Conservation (phyloP, 2,329 filamentous ascomycete species). For the Colletotrichum truncatum region DNA sequence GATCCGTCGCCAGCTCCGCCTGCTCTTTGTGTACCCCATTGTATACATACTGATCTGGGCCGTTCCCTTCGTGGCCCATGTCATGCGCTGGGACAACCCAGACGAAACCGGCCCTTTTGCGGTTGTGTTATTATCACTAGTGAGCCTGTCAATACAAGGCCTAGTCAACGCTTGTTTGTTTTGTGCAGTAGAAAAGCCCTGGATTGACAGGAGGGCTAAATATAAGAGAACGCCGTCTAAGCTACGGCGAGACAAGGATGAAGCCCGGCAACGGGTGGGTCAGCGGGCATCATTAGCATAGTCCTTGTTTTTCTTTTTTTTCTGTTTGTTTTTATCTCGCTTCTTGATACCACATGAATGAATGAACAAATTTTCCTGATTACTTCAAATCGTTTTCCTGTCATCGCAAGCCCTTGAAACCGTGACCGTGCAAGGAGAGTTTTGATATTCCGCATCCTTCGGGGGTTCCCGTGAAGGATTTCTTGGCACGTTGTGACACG, state of each 20-base stretch:
- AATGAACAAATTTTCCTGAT: constrained; percentile 10
- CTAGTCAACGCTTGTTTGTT: constrained; percentile 76
- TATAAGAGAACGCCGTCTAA: constrained; percentile 19
- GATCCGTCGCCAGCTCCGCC: constrained; percentile 73
- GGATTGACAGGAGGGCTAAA: constrained; percentile 47
- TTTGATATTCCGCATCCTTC: too few species aligned
- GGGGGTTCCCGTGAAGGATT: too few species aligned
- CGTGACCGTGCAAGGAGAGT: too few species aligned
- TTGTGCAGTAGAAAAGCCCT: constrained; percentile 75
- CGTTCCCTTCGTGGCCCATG: constrained; percentile 73
- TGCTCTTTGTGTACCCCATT: constrained; percentile 80
- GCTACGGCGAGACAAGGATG: constrained; percentile 18
- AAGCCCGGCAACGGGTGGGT: constrained; percentile 18
- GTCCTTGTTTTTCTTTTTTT: constrained; percentile 4
- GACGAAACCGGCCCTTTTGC: constrained; percentile 53
- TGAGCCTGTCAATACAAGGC: constrained; percentile 72
- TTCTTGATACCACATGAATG: constrained; percentile 28
- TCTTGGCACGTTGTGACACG: too few species aligned
- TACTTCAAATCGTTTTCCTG: too few species aligned
- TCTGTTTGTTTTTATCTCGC: background rate
- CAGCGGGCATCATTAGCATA: constrained; percentile 24
- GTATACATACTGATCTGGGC: constrained; percentile 79
- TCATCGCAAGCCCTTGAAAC: too few species aligned
- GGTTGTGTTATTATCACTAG: constrained; percentile 62
- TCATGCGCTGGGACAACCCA: constrained; percentile 61